Conservation (phyloP, 225 moss, liverwort and hornwort species). For the Marchantia polymorpha region DNA sequence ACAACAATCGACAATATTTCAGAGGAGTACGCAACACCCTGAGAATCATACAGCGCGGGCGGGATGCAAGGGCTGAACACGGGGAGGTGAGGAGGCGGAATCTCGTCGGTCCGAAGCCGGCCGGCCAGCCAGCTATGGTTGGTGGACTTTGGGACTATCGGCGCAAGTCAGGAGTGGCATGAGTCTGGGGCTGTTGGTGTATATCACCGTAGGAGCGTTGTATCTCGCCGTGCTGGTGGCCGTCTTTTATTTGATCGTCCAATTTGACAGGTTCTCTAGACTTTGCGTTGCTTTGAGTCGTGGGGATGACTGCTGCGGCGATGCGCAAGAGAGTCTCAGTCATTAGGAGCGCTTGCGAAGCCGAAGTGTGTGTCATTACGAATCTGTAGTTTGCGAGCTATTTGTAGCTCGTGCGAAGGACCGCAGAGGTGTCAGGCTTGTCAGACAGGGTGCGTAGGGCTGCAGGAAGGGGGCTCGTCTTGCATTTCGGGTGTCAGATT, state of each 20-base stretch:
- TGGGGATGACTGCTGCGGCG: conserved; percentile 2
- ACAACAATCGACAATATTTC: too few species aligned
- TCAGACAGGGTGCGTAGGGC: too few species aligned
- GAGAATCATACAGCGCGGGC: too few species aligned
- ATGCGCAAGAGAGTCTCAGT: background rate
- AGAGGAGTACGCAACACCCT: too few species aligned
- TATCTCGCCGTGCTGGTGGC: background rate
- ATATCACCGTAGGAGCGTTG: background rate
- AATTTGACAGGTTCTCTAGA: background rate
- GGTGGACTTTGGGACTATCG: background rate
- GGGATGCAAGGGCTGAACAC: background rate
- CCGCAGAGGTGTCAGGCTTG: too few species aligned
- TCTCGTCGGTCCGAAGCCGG: background rate
- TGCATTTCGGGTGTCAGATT: too few species aligned
- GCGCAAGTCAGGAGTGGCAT: background rate
- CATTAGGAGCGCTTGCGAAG: background rate
- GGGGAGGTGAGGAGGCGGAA: background rate
- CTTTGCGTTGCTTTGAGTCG: background rate
- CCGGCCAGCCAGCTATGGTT: background rate
- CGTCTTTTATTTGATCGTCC: background rate
- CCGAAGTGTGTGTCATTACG: background rate
- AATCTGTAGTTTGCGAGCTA: background rate
- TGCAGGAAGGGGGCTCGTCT: too few species aligned
- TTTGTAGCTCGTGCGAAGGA: background rate
- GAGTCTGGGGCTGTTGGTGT: background rate